phyloP scores from a whole-genome alignment of 495 filamentous ascomycete genomes.

The Annulohypoxylon nitens region DNA sequence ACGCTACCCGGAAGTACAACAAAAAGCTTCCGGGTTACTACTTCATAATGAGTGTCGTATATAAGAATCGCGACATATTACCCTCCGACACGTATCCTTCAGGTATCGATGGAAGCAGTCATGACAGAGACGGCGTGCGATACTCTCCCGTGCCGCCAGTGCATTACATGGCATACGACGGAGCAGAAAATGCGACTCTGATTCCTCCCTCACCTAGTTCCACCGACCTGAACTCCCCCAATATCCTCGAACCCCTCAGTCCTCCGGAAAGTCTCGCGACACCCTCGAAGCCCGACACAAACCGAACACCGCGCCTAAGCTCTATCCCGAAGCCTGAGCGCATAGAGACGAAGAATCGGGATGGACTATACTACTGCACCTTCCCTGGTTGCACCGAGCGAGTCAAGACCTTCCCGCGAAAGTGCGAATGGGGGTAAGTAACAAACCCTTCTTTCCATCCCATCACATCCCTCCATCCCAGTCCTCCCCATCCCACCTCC shows the following conservation, averaged over 20 bases:
- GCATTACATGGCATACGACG: slow-evolving; percentile 39
- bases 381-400: slow-evolving; percentile 69
- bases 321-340: slow-evolving; percentile 65
- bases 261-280: slow-evolving; percentile 26
- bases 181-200: slow-evolving; percentile 29
- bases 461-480: background rate
- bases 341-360: slow-evolving; percentile 66
- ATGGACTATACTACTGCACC: slow-evolving; percentile 79
- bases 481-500: background rate
- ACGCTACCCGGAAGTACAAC: slow-evolving; percentile 33
- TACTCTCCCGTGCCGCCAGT: slow-evolving; percentile 21
- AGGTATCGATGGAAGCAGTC: slow-evolving; percentile 28
- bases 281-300: background rate
- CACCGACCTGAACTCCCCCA: slow-evolving; percentile 22
- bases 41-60: slow-evolving; percentile 60
- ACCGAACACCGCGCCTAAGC: slow-evolving; percentile 54
- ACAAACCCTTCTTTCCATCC: background rate
- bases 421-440: slow-evolving; percentile 92
- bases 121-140: slow-evolving; percentile 18
- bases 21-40: slow-evolving; percentile 24
- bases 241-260: slow-evolving; percentile 19
- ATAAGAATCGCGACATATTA: slow-evolving; percentile 55
- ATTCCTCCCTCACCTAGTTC: slow-evolving; percentile 38
- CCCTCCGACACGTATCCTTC: slow-evolving; percentile 55
- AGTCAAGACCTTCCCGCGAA: slow-evolving; percentile 75